Evolutionary conservation across 495 filamentous ascomycete species (phyloP), one percentile per base, ranked within the genome.

Genomic region (Choiromyces venosus): DNA sequence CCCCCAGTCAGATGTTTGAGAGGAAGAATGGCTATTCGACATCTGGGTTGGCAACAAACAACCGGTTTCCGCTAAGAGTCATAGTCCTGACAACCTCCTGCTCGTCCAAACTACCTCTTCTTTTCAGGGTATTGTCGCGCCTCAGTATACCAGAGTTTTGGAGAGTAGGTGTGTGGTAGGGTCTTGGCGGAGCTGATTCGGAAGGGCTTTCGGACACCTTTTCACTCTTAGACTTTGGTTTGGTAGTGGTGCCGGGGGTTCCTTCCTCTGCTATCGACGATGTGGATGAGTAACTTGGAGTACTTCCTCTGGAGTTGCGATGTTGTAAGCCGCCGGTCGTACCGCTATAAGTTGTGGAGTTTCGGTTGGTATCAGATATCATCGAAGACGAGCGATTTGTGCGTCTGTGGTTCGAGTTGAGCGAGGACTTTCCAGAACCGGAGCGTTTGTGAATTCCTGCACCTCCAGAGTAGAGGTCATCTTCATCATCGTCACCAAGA

Each of bases 11-110:
- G 14, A 14, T 38, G 25, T n/a, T n/a, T 33, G 37, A 3, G 44
- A n/a, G 19, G 7, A 10, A 33, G 3, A 38, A 64, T 25, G 25
- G 39, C n/a, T 52, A 44, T 37, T 61, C 74, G 61, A 77, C 66
- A 82, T 99, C 95, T 35, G 95, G 95, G 82, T 99, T 99, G 29
- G 96, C 96, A 79, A 99, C 94, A 77, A 92, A 97, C 71, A 99
- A 84, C 70, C 93, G 88, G 29, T 90, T 92, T 4, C 86, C 81
- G 29, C 89, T 91, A 61, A 90, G 88, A 40, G 92, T 93, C 89
- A 97, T 93, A 6, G 89, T 90, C 73, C 87, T 89, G 25, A 69
- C 35, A 92, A 92, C 79, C 92, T 87, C 82, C 16, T 78, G 65
- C 65, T 98, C 95, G 82, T 99, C 96, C 68, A 99, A 93, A 82